A percentile compares a stretch with the other conserved stretches of the same genome.
Conservation (phyloP, 805 yeast genomes). For the Starmerella etchellsii region DNA sequence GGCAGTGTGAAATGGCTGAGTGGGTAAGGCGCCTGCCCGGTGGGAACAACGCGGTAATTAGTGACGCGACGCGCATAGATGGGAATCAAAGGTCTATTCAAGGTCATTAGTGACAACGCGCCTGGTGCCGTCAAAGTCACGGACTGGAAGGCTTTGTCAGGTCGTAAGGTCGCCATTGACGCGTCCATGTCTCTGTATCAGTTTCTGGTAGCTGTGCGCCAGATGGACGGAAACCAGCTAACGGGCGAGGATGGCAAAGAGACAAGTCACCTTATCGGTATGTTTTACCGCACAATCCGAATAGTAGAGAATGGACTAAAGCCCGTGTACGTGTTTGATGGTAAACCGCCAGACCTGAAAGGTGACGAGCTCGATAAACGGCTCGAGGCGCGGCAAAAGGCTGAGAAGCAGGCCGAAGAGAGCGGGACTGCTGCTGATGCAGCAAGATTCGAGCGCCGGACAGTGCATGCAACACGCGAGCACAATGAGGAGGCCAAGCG, state of each 20-base stretch:
- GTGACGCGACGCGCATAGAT: too few species aligned
- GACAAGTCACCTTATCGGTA: constrained; percentile 83
- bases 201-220: constrained; percentile 90
- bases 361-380: constrained; percentile 88
- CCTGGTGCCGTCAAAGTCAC: constrained; percentile 64
- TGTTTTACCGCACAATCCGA: constrained; percentile 84
- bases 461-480: constrained; percentile 75
- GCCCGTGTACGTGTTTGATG: constrained; percentile 95
- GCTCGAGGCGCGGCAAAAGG: constrained; percentile 66
- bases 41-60: too few species aligned
- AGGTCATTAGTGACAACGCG: constrained; percentile 78
- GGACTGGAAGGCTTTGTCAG: constrained; percentile 77
- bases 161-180: constrained; percentile 90
- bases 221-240: constrained; percentile 89
- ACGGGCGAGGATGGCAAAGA: constrained; percentile 85
- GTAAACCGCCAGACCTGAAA: constrained; percentile 90
- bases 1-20: too few species aligned
- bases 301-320: constrained; percentile 88
- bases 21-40: too few species aligned
- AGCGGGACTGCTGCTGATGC: constrained; percentile 69
- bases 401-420: constrained; percentile 58
- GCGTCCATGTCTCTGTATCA: constrained; percentile 90
- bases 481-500: constrained; percentile 91
- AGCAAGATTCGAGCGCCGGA: constrained; percentile 66
- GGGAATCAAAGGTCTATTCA: constrained; percentile 49